Evolutionary conservation across 179 eudicot genomes (phyloP), one percentile per base, ranked within the genome.

Genomic region (Drosera spatulata): DNA sequence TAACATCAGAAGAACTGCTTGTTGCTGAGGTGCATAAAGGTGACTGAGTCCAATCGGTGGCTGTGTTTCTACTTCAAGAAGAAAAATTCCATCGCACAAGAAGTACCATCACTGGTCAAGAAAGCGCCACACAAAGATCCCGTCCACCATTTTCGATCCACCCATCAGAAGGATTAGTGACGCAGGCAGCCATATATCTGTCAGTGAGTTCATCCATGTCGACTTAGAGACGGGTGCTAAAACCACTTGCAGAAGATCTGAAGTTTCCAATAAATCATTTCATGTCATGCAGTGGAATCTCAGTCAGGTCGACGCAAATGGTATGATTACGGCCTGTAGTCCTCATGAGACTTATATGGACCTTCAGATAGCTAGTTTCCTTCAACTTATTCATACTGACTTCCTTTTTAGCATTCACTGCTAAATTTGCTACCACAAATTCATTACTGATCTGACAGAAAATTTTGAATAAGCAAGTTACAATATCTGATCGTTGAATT

Each of bases 241-340:
- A 2, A 61, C 81, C 48, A 72, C 76, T 67, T 76, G 77, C 58
- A 64, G 80, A 49, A 65, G 81, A 60, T 77, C 88, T 12, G 84
- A 79, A 42, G 83, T 75, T 58, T 71, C 83, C 38, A 76, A 64
- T 54, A 73, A 71, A 65, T 66, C 83, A 0, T 82, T 76, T 65
- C 77, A 65, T 53, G 69, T 73, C 45, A 79, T 79, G 43, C 81
- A 79, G 66, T 69, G 74, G 58, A 84, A 75, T 44, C 68, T 73
- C 69, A 73, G 73, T 57, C 82, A 71, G 61, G 70, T 66, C 13
- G 85, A 76, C 41, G 70, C 55, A 61, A 73, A 83, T 64, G 87
- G 94, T 85, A 73, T 49, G 22, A 44, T 38, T 37, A 6, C 47
- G 10, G 13, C 50, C 39, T 0, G 33, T 22, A 22, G 33, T 22